phyloP scores from a whole-genome alignment of 495 filamentous ascomycete genomes.

The Bacidia rubella region DNA sequence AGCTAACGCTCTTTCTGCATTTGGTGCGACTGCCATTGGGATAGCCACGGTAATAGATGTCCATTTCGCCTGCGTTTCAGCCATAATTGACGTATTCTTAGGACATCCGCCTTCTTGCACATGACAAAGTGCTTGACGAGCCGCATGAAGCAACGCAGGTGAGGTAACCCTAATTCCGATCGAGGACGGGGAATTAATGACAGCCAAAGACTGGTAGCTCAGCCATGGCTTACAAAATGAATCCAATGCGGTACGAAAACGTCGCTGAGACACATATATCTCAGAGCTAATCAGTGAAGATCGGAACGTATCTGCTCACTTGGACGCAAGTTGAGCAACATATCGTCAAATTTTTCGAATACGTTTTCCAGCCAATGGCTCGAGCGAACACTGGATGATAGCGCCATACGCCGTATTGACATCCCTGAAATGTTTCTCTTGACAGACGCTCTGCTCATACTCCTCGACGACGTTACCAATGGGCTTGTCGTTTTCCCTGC shows the following conservation, averaged over 20 bases:
- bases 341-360: constrained; percentile 54
- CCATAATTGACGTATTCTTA: too few species aligned
- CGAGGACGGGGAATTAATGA: too few species aligned
- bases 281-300: too few species aligned
- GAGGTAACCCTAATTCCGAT: too few species aligned
- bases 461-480: constrained; percentile 68
- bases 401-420: constrained; percentile 52
- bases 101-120: constrained; percentile 70
- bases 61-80: constrained; percentile 49
- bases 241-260: constrained; percentile 53
- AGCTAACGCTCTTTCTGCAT: constrained; percentile 63
- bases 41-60: constrained; percentile 24
- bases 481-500: constrained; percentile 81
- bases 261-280: not conserved
- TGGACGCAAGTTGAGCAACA: constrained; percentile 52
- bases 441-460: constrained; percentile 69
- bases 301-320: constrained; percentile 72
- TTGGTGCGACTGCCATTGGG: constrained; percentile 46
- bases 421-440: constrained; percentile 72
- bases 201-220: constrained; percentile 41
- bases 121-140: constrained; percentile 15
- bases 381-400: constrained; percentile 32
- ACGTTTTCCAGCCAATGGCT: constrained; percentile 82
- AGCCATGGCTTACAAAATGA: constrained; percentile 73
- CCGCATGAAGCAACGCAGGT: constrained; percentile 12